These are phyloP conservation scores for Tephrocybe sp. DNA, from an alignment of 768 basidiomycete genomes.

Conservation along the genomic window DNA sequence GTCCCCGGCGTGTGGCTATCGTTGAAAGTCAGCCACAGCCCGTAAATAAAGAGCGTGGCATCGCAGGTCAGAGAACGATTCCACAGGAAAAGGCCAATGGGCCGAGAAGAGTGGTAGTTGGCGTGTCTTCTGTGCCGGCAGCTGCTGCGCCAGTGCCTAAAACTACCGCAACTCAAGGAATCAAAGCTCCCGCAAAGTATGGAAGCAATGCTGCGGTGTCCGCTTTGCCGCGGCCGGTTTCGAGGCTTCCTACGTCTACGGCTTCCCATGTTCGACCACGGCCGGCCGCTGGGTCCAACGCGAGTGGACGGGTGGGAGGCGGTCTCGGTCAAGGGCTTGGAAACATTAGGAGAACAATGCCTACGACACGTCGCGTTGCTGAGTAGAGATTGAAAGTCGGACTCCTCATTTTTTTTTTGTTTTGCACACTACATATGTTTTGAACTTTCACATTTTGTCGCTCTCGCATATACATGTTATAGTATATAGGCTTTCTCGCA, in stretches of 20 bases:
- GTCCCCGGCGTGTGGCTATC: slow-evolving; percentile 36
- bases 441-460: slow-evolving; percentile 4
- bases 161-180: slow-evolving; percentile 9
- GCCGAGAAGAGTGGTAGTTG: slow-evolving; percentile 15
- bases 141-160: slow-evolving; percentile 8
- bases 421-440: background rate
- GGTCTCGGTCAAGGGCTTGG: background rate
- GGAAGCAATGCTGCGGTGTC: slow-evolving; percentile 10
- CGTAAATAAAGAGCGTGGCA: background rate
- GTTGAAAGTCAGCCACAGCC: slow-evolving; percentile 9
- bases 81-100: slow-evolving; percentile 8
- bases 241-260: slow-evolving; percentile 14
- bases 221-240: slow-evolving; percentile 18
- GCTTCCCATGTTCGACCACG: slow-evolving; percentile 10
- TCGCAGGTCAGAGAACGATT: slow-evolving; percentile 1
- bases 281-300: background rate
- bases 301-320: background rate
- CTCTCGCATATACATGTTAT: background rate
- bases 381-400: background rate
- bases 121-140: slow-evolving; percentile 6
- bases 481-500: no score
- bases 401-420: no score
- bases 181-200: slow-evolving; percentile 15
- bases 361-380: slow-evolving; percentile 14
- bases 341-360: background rate